Conservation (phyloP, 1,139 yeast species). For the Sugiyamaella castrensis region DNA sequence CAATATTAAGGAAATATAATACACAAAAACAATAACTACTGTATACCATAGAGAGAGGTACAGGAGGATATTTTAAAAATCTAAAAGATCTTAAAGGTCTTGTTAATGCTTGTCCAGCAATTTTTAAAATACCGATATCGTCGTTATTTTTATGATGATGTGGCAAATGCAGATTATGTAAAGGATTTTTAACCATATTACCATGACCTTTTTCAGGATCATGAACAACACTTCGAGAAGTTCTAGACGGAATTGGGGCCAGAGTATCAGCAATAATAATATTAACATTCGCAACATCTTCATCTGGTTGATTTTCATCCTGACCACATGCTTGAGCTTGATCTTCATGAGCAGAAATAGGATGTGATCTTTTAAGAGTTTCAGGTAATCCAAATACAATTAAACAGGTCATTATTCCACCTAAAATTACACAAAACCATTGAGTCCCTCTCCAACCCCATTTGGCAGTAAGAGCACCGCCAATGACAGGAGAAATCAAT, state of each 20-base stretch:
- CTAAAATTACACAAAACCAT: conserved; percentile 73
- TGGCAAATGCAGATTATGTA: not conserved
- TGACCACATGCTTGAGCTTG: not conserved
- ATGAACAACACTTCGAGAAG: not conserved
- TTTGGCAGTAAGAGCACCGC: conserved; percentile 66
- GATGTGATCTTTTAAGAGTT: conserved; percentile 44
- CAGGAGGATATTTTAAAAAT: conserved; percentile 60
- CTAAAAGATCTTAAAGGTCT: conserved; percentile 33
- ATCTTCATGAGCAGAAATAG: not conserved
- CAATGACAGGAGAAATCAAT: conserved; percentile 72
- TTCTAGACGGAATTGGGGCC: conserved; percentile 8
- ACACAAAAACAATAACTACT: conserved; percentile 68
- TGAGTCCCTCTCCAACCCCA: conserved; percentile 93
- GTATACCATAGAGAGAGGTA: conserved; percentile 58
- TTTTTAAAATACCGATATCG: not conserved
- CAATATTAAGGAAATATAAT: conserved; percentile 70
- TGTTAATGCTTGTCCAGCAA: conserved; percentile 30
- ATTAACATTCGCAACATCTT: conserved; percentile 6
- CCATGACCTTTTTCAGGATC: conserved; percentile 7
- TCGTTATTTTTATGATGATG: not conserved
- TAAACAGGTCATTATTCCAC: conserved; percentile 52
- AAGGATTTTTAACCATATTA: conserved; percentile 2
- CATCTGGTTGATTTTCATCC: not conserved
- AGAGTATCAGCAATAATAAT: conserved; percentile 11
- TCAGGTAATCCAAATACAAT: conserved; percentile 68